Evolutionary conservation across 768 basidiomycete species (phyloP).

Genomic region (Crassisporium funariophilum): DNA sequence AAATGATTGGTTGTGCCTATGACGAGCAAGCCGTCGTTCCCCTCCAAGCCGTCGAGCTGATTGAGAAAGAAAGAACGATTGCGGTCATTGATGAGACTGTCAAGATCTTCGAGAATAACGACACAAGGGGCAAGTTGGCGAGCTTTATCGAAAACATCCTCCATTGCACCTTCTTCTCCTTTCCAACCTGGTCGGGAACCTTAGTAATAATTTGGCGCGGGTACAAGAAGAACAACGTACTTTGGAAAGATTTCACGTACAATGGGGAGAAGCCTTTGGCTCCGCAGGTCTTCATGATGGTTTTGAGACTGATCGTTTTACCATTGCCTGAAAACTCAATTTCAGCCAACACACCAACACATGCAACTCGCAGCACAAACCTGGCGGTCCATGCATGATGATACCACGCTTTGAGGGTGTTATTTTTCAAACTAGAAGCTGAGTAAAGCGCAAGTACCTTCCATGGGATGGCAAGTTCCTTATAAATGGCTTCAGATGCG

Average conservation of each 20-base stretch:
- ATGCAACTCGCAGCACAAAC: constrained; percentile 29
- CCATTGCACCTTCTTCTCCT: constrained; percentile 72
- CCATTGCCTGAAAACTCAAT: constrained; percentile 68
- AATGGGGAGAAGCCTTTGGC: constrained; percentile 66
- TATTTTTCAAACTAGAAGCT: constrained; percentile 1
- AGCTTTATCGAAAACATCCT: constrained; percentile 70
- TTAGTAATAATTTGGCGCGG: background rate
- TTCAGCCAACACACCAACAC: background rate
- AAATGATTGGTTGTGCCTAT: constrained; percentile 86
- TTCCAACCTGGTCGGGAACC: constrained; percentile 42
- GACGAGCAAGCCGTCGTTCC: constrained; percentile 78
- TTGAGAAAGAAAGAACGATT: constrained; percentile 91
- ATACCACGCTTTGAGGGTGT: constrained; percentile 64
- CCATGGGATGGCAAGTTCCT: constrained; percentile 78
- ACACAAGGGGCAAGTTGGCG: constrained; percentile 69
- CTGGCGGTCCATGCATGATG: constrained; percentile 84
- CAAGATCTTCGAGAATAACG: constrained; percentile 59
- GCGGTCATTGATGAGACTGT: constrained; percentile 74
- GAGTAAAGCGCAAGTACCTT: constrained; percentile 48
- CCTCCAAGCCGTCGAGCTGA: constrained; percentile 78
- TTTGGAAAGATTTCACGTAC: constrained; percentile 81
- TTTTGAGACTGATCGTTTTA: constrained; percentile 82
- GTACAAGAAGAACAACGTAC: constrained; percentile 35
- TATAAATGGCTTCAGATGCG: constrained; percentile 71
- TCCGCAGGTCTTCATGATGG: constrained; percentile 74